A percentile compares a stretch with the other conserved stretches of the same genome.
These are phyloP conservation scores for Pseudogymnoascus sp. DNA, from an alignment of 2,329 filamentous ascomycete genomes.

Conservation along the genomic window DNA sequence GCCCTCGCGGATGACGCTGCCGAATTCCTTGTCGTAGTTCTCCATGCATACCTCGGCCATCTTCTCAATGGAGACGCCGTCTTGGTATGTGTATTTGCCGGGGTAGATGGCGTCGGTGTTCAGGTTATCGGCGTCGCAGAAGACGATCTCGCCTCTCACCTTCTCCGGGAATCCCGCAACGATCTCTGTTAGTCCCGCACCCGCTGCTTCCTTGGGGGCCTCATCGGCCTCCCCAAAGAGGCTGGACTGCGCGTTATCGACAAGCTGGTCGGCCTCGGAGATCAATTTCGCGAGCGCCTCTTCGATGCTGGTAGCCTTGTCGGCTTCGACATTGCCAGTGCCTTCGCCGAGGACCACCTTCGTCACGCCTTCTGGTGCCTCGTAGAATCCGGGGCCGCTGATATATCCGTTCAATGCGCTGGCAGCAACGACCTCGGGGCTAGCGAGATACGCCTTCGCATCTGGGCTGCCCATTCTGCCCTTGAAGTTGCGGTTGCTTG, in stretches of 20 bases:
- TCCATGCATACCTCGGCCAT: slow-evolving; percentile 92
- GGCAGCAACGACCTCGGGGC: slow-evolving; percentile 85
- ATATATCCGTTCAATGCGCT: slow-evolving; percentile 70
- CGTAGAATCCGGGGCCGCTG: slow-evolving; percentile 69
- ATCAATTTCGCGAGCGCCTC: slow-evolving; percentile 66
- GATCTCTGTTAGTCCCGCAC: slow-evolving; percentile 52
- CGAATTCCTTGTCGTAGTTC: slow-evolving; percentile 78
- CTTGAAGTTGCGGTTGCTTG: slow-evolving; percentile 84
- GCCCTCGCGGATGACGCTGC: slow-evolving; percentile 50
- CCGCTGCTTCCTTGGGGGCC: slow-evolving; percentile 29
- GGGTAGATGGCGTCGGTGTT: slow-evolving; percentile 90
- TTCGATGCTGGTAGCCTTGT: slow-evolving; percentile 58
- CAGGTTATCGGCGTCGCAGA: slow-evolving; percentile 78
- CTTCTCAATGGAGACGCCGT: slow-evolving; percentile 63
- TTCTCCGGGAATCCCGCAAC: slow-evolving; percentile 80
- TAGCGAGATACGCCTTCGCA: slow-evolving; percentile 78
- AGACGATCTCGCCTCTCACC: slow-evolving; percentile 79
- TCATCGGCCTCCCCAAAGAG: slow-evolving; percentile 21
- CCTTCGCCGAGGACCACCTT: slow-evolving; percentile 66
- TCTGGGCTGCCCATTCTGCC: slow-evolving; percentile 78
- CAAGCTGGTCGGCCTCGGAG: slow-evolving; percentile 54
- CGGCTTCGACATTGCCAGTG: slow-evolving; percentile 54
- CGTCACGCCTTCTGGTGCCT: slow-evolving; percentile 58
- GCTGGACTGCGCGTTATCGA: slow-evolving; percentile 28
- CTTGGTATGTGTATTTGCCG: slow-evolving; percentile 87